These are phyloP conservation scores for Leersia perrieri DNA, from an alignment of 176 grass and related monocot genomes.

Conservation along the genomic window DNA sequence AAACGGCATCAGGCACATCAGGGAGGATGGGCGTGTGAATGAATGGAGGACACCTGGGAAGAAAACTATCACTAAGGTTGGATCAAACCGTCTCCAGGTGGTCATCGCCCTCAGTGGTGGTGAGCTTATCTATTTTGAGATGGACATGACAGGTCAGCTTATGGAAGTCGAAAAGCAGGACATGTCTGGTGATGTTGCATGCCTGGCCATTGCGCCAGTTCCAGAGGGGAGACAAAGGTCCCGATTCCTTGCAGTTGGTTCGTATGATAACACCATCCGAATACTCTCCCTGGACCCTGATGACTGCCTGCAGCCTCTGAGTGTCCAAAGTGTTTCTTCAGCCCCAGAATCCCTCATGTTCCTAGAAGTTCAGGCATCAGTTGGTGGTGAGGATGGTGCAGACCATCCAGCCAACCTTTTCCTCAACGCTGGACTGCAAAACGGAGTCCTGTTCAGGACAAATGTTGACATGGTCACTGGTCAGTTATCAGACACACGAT, in stretches of 20 bases:
- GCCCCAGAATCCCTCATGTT: slow-evolving; percentile 91
- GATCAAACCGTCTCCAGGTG: slow-evolving; percentile 90
- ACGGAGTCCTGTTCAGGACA: slow-evolving; percentile 95
- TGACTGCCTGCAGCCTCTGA: slow-evolving; percentile 85
- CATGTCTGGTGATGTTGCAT: slow-evolving; percentile 97
- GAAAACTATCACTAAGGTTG: slow-evolving; percentile 96
- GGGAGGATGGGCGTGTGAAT: slow-evolving; percentile 97
- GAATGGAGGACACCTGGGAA: slow-evolving; percentile 97
- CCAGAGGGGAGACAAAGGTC: slow-evolving; percentile 94
- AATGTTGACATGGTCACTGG: slow-evolving; percentile 98
- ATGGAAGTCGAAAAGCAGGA: slow-evolving; percentile 98
- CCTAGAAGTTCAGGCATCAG: slow-evolving; percentile 84
- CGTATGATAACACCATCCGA: slow-evolving; percentile 90
- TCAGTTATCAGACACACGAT: slow-evolving; percentile 88
- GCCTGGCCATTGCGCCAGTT: slow-evolving; percentile 82
- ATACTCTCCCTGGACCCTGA: slow-evolving; percentile 94
- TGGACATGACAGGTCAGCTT: slow-evolving; percentile 95
- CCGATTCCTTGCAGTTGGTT: slow-evolving; percentile 91
- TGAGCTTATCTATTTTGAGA: slow-evolving; percentile 98
- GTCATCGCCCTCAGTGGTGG: slow-evolving; percentile 96
- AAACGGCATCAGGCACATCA: slow-evolving; percentile 90
- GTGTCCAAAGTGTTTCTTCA: slow-evolving; percentile 83
- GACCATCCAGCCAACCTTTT: slow-evolving; percentile 93
- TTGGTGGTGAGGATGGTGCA: slow-evolving; percentile 90
- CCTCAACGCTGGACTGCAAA: slow-evolving; percentile 97